Conservation (phyloP, 495 filamentous ascomycete genomes). For the Xylaria intraflava region DNA sequence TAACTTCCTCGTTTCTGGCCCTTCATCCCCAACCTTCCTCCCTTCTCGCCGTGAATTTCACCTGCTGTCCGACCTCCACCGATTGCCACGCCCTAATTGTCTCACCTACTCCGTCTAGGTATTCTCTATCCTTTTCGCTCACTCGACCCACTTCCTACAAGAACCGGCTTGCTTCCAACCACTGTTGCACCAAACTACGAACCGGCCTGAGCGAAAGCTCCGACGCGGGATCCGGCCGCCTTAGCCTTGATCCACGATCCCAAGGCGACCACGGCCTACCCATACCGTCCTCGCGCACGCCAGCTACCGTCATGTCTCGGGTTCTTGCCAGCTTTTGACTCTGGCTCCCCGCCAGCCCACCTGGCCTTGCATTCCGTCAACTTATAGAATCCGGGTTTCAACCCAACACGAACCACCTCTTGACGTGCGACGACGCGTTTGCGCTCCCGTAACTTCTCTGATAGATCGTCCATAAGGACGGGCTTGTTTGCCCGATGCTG, state of each 20-base stretch:
- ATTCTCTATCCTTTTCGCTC: neutral
- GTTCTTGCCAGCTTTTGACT: constrained; percentile 40
- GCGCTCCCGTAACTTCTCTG: constrained; percentile 8
- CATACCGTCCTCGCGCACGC: constrained; percentile 18
- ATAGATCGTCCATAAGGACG: constrained; percentile 12
- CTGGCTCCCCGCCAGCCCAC: constrained; percentile 43
- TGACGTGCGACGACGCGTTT: constrained; percentile 22
- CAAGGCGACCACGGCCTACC: constrained; percentile 21
- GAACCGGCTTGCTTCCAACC: neutral
- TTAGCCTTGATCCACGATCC: constrained; percentile 17
- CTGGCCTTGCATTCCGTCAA: constrained; percentile 26
- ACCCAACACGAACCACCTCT: constrained; percentile 10
- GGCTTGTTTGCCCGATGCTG: constrained; percentile 20
- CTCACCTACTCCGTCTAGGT: neutral
- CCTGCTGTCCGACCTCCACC: neutral
- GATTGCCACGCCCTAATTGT: neutral
- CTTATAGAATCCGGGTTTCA: constrained; percentile 12
- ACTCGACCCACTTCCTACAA: neutral
- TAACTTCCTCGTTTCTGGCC: constrained; percentile 2
- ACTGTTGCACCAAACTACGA: neutral
- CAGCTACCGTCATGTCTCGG: constrained; percentile 45
- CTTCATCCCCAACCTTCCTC: neutral
- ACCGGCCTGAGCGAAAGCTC: constrained; percentile 4
- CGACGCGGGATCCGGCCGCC: constrained; percentile 18
- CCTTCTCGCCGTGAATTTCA: neutral